Conservation (phyloP, 2,329 filamentous ascomycete species). For the Xylariomycetidae sp. region DNA sequence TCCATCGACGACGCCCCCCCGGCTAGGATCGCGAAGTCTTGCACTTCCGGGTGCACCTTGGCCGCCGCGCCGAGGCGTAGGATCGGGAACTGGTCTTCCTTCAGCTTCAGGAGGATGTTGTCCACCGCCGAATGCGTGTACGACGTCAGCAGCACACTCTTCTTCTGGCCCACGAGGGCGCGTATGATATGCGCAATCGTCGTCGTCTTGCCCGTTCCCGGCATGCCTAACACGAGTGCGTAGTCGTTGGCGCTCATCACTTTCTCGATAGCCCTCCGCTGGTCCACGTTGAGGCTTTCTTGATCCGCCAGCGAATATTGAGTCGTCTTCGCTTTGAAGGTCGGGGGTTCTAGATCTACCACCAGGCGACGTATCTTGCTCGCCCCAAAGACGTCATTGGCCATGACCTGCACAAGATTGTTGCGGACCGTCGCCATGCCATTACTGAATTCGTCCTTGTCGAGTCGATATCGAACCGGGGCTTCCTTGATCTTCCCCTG, state of each 20-base stretch:
- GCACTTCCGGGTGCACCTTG: constrained; percentile 84
- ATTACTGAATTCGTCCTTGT: constrained; percentile 98
- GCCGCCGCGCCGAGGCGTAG: constrained; percentile 78
- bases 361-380: constrained; percentile 71
- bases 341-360: constrained; percentile 67
- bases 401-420: constrained; percentile 90
- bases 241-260: constrained; percentile 96
- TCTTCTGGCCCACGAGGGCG: constrained; percentile 79
- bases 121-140: constrained; percentile 98
- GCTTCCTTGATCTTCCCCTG: constrained; percentile 45
- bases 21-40: constrained; percentile 75
- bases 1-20: constrained; percentile 65
- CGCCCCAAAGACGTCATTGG: constrained; percentile 65
- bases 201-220: constrained; percentile 95
- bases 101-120: constrained; percentile 93
- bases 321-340: constrained; percentile 62
- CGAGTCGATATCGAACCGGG: constrained; percentile 71
- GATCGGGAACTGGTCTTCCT: constrained; percentile 68
- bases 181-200: constrained; percentile 97
- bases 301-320: constrained; percentile 57
- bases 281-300: constrained; percentile 76
- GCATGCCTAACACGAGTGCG: constrained; percentile 96
- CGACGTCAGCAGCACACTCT: constrained; percentile 87
- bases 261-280: constrained; percentile 80
- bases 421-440: constrained; percentile 94